phyloP scores from a whole-genome alignment of 192 early-diverging fungal species.

The Coemansia sp. region DNA sequence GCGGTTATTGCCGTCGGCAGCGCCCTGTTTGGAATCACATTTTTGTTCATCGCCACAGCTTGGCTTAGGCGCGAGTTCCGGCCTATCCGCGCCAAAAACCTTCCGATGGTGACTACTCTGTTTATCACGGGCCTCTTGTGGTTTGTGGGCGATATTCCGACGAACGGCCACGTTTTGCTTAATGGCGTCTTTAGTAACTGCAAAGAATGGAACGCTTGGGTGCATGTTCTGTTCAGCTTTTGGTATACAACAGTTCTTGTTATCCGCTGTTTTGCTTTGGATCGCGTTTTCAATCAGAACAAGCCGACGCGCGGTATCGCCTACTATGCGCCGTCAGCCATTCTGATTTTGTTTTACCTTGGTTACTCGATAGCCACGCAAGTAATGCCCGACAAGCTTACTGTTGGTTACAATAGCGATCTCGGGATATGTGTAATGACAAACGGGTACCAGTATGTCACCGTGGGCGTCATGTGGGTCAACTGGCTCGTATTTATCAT shows the following conservation, averaged over 20 bases:
- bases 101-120: conserved; percentile 18
- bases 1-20: conserved; percentile 12
- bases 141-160: conserved; percentile 24
- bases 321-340: conserved; percentile 13
- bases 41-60: conserved; percentile 4
- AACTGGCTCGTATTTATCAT: conserved; percentile 18
- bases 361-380: conserved; percentile 9
- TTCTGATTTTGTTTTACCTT: neutral
- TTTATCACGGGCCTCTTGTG: conserved; percentile 17
- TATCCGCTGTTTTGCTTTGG: conserved; percentile 4
- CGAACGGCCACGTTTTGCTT: conserved; percentile 16
- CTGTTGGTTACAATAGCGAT: neutral
- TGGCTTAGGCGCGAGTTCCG: conserved; percentile 11
- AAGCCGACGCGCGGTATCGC: conserved; percentile 3
- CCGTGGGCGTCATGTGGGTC: conserved; percentile 19
- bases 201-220: conserved; percentile 9
- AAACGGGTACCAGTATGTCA: conserved; percentile 13
- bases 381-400: neutral
- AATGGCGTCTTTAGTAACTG: conserved; percentile 9
- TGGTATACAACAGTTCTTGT: conserved; percentile 9
- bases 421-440: conserved; percentile 15
- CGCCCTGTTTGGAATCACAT: conserved; percentile 11
- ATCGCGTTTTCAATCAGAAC: conserved; percentile 20
- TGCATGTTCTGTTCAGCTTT: conserved; percentile 13
- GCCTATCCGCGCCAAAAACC: conserved; percentile 23